A percentile compares a stretch with the other conserved stretches of the same genome.
phyloP scores from a whole-genome alignment of 768 basidiomycete genomes.

The Clathrus columnatus region DNA sequence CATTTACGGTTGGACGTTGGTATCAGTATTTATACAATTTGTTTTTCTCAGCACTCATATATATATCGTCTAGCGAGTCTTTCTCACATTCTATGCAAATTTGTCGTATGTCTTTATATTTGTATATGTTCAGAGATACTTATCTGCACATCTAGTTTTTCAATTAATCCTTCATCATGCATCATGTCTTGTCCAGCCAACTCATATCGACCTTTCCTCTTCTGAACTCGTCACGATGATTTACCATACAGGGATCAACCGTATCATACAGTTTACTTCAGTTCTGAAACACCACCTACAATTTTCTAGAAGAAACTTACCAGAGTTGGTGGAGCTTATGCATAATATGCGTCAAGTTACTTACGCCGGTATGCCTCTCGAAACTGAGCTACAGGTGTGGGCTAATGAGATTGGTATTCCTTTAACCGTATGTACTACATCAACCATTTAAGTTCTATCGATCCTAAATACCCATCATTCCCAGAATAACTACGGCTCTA shows the following conservation, averaged over 20 bases:
- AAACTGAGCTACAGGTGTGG: conserved; percentile 63
- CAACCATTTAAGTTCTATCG: conserved; percentile 11
- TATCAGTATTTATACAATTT: no score
- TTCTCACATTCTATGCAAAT: conserved; percentile 71
- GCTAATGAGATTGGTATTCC: conserved; percentile 55
- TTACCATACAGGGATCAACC: conserved; percentile 55
- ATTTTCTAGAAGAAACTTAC: conserved; percentile 36
- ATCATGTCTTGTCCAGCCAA: conserved; percentile 64
- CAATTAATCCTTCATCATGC: conserved; percentile 66
- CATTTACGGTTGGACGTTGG: conserved; percentile 69
- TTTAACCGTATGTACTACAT: conserved; percentile 40
- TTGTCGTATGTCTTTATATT: conserved; percentile 44
- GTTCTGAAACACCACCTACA: conserved; percentile 60
- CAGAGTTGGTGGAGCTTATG: conserved; percentile 48
- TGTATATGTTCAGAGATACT: conserved; percentile 16
- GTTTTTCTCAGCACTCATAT: conserved; percentile 20
- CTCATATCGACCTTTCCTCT: conserved; percentile 52
- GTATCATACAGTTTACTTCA: conserved; percentile 65
- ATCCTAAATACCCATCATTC: conserved; percentile 10
- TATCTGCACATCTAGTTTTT: conserved; percentile 42
- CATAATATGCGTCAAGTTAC: conserved; percentile 53
- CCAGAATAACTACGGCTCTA: conserved; percentile 75
- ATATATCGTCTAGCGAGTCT: conserved; percentile 53
- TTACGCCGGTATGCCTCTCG: conserved; percentile 56
- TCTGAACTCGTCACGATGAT: conserved; percentile 70